Percentiles rank a stretch among this genome's conserved stretches.
phyloP scores from a whole-genome alignment of 352 stramenopile genomes.

The Globisporangium echinulatum region DNA sequence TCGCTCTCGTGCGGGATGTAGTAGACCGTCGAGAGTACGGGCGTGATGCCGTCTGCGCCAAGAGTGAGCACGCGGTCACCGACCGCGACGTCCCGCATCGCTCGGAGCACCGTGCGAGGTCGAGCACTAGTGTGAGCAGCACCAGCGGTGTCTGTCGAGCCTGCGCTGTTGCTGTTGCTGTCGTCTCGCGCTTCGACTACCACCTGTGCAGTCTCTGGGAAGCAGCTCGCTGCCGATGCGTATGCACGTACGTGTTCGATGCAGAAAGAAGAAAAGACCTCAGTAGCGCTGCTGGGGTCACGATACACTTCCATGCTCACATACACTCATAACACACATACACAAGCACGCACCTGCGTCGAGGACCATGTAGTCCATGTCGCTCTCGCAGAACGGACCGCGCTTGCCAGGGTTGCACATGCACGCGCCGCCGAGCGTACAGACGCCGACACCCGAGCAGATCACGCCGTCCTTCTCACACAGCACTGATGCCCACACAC shows the following conservation, averaged over 20 bases:
- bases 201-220: slow-evolving; percentile 43
- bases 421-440: slow-evolving; percentile 58
- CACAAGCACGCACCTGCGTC: slow-evolving; percentile 23
- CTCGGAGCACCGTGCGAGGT: slow-evolving; percentile 16
- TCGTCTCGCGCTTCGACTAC: slow-evolving; percentile 13
- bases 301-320: not conserved
- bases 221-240: slow-evolving; percentile 38
- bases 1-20: slow-evolving; percentile 55
- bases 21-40: slow-evolving; percentile 49
- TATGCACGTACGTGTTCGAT: not conserved
- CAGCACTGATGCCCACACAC: slow-evolving; percentile 37
- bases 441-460: slow-evolving; percentile 58
- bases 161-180: no score
- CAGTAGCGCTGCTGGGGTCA: no score
- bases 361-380: slow-evolving; percentile 43
- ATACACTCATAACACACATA: not conserved
- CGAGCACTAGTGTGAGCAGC: no score
- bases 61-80: slow-evolving; percentile 56
- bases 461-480: slow-evolving; percentile 67
- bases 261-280: not conserved
- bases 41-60: slow-evolving; percentile 18
- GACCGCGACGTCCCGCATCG: slow-evolving; percentile 18
- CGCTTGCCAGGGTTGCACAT: slow-evolving; percentile 52
- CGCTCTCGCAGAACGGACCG: slow-evolving; percentile 48
- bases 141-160: no score